phyloP scores from a whole-genome alignment of 192 early-diverging fungal species.

The Podila epicladia region DNA sequence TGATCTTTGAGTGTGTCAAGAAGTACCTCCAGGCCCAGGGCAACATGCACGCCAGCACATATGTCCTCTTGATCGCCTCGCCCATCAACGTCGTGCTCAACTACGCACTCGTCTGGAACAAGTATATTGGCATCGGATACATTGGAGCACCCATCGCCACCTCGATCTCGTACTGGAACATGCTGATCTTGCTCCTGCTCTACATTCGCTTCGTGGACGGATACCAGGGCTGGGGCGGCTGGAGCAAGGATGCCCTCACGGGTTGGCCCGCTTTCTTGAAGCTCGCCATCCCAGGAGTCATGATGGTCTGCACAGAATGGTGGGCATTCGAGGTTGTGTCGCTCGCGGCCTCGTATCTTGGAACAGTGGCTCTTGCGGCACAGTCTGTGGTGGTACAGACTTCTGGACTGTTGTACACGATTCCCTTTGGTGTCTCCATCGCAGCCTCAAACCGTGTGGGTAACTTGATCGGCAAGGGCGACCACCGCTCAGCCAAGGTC shows the following conservation, averaged over 20 bases:
- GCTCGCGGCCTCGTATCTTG: conserved; percentile 81
- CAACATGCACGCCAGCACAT: conserved; percentile 84
- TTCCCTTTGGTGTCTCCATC: conserved; percentile 84
- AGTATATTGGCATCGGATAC: conserved; percentile 74
- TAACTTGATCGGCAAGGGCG: conserved; percentile 72
- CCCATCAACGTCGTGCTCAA: conserved; percentile 81
- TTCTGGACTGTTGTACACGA: conserved; percentile 72
- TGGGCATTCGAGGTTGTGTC: conserved; percentile 80
- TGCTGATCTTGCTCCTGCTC: conserved; percentile 67
- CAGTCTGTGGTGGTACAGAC: conserved; percentile 88
- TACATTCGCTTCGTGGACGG: conserved; percentile 77
- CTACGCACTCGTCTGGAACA: conserved; percentile 83
- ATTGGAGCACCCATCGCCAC: conserved; percentile 89
- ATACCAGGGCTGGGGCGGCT: conserved; percentile 87
- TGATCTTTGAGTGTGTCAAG: conserved; percentile 88
- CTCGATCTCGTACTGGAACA: conserved; percentile 78
- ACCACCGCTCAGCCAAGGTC: conserved; percentile 58
- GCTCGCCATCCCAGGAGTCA: conserved; percentile 82
- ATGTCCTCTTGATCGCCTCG: conserved; percentile 72
- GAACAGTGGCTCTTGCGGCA: conserved; percentile 78
- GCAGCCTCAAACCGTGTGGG: conserved; percentile 86
- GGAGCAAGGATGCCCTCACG: conserved; percentile 74
- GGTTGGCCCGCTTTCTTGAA: conserved; percentile 66
- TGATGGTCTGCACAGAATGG: conserved; percentile 86
- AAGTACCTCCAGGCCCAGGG: conserved; percentile 90